Evolutionary conservation across 2,329 filamentous ascomycete genomes (phyloP).

Genomic region (Fusarium clavum): DNA sequence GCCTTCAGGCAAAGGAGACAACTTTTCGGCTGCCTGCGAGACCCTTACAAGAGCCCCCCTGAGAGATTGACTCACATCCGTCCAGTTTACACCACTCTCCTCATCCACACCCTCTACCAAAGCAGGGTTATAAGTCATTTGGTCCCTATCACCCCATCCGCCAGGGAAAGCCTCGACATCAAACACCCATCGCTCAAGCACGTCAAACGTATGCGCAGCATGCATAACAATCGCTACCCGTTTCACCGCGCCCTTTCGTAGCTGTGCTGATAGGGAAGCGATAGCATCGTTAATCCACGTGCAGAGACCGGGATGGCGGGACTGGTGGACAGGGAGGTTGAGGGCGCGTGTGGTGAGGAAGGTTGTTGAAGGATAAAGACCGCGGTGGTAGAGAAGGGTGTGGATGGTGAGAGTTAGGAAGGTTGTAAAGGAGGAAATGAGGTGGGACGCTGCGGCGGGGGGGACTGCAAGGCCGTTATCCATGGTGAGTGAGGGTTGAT

Average conservation of each 20-base stretch:
- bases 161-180: conserved; percentile 65
- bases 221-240: conserved; percentile 64
- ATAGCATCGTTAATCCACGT: conserved; percentile 87
- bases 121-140: conserved; percentile 44
- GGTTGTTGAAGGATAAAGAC: conserved; percentile 79
- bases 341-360: conserved; percentile 85
- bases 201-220: conserved; percentile 51
- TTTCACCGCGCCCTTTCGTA: conserved; percentile 67
- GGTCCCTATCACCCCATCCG: conserved; percentile 41
- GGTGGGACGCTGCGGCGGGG: conserved; percentile 52
- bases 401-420: conserved; percentile 88
- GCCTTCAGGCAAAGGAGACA: conserved; percentile 68
- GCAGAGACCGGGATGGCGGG: conserved; percentile 86
- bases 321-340: conserved; percentile 86
- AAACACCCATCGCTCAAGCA: conserved; percentile 73
- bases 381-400: conserved; percentile 85
- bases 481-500: conserved; percentile 8
- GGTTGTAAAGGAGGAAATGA: conserved; percentile 77
- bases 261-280: conserved; percentile 75
- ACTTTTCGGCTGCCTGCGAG: conserved; percentile 67
- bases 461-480: conserved; percentile 45
- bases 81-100: conserved; percentile 58
- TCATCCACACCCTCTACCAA: conserved; percentile 29
- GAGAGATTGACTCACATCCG: conserved; percentile 78
- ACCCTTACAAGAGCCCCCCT: conserved; percentile 74